phyloP scores from a whole-genome alignment of 2,329 filamentous ascomycete species.

The Colletotrichum sansevieriae region DNA sequence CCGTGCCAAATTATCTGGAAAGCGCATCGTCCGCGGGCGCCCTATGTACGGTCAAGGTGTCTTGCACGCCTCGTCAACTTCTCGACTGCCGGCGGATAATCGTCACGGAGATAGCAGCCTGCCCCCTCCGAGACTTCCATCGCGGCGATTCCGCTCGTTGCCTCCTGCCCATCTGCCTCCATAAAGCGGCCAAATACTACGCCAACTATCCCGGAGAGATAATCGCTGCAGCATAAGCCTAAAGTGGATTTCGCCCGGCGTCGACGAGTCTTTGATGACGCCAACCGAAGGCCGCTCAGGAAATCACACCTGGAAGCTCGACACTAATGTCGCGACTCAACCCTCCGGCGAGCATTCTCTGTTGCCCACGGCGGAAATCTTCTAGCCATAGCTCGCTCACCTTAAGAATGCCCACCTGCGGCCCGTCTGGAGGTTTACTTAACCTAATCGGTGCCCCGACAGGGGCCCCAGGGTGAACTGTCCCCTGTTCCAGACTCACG shows the following conservation, averaged over 20 bases:
- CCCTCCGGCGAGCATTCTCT: neutral
- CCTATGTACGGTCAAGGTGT: neutral
- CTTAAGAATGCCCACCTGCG: constrained; percentile 10
- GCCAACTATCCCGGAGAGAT: constrained; percentile 9
- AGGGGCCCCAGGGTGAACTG: constrained; percentile 25
- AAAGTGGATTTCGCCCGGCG: constrained; percentile 31
- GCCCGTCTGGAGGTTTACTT: constrained; percentile 17
- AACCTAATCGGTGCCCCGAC: constrained; percentile 20
- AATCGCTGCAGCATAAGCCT: constrained; percentile 24
- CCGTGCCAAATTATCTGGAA: neutral
- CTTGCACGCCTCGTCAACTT: constrained; percentile 4
- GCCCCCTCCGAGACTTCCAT: neutral
- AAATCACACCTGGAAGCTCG: neutral
- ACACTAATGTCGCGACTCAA: constrained; percentile 4
- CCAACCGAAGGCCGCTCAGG: constrained; percentile 30
- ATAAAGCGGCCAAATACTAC: constrained; percentile 15
- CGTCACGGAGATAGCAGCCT: neutral
- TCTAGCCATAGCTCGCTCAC: constrained; percentile 11
- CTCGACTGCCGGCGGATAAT: neutral
- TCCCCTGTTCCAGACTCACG: constrained; percentile 31
- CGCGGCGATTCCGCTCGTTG: constrained; percentile 13
- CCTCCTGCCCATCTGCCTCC: constrained; percentile 7
- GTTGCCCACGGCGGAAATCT: constrained; percentile 13
- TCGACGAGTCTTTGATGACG: constrained; percentile 25
- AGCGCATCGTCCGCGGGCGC: too few species aligned